A percentile compares a stretch with the other conserved stretches of the same genome.
phyloP scores from a whole-genome alignment of 768 basidiomycete species.

The Trametes punicea region DNA sequence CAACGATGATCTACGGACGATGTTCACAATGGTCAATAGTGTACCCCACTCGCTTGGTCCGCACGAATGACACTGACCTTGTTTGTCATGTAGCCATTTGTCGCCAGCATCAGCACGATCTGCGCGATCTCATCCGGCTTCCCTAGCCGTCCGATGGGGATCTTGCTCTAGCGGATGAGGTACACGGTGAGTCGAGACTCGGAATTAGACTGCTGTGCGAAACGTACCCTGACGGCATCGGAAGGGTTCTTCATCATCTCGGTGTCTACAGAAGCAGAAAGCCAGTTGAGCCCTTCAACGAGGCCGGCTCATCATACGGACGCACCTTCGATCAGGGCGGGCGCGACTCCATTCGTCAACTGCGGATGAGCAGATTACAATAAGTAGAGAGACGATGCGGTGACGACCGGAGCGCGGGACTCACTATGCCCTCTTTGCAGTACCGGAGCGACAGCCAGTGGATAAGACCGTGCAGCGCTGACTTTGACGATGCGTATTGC shows the following conservation, averaged over 20 bases:
- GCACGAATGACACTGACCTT: slow-evolving; percentile 36
- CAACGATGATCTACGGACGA: slow-evolving; percentile 39
- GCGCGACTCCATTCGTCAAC: slow-evolving; percentile 53
- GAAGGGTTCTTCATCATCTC: slow-evolving; percentile 45
- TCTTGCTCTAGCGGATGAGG: slow-evolving; percentile 34
- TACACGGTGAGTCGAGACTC: background rate
- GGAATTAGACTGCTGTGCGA: background rate
- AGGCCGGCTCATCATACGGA: background rate
- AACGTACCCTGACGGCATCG: slow-evolving; percentile 33
- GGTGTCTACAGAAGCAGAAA: slow-evolving; percentile 34
- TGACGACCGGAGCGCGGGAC: too few species aligned
- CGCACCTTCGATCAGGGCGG: slow-evolving; percentile 46
- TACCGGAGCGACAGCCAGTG: slow-evolving; percentile 54
- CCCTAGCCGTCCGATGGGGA: slow-evolving; percentile 51
- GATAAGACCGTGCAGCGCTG: slow-evolving; percentile 50
- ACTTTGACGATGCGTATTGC: slow-evolving; percentile 55
- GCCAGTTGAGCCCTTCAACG: background rate
- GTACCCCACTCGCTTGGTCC: background rate
- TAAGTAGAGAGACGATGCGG: too few species aligned
- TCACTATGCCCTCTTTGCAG: slow-evolving; percentile 48
- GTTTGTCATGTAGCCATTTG: slow-evolving; percentile 55
- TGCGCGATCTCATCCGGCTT: slow-evolving; percentile 48
- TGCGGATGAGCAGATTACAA: slow-evolving; percentile 14
- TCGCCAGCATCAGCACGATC: slow-evolving; percentile 47
- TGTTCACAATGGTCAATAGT: background rate